Conservation (phyloP, 306 rosid genomes). For the Quercus suber region DNA sequence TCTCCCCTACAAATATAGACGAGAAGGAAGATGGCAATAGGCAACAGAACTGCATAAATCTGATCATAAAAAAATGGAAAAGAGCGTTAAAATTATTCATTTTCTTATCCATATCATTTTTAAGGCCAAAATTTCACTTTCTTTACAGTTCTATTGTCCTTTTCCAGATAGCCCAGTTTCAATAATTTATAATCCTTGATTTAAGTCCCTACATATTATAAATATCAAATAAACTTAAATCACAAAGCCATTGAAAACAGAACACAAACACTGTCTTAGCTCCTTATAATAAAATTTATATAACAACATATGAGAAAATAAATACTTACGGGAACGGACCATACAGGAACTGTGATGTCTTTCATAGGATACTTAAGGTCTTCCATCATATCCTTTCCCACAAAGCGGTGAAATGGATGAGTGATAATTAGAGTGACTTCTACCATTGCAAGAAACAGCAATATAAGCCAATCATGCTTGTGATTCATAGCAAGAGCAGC, state of each 20-base stretch:
- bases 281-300: too few species aligned
- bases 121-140: background rate
- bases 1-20: slow-evolving; percentile 67
- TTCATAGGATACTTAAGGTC: slow-evolving; percentile 85
- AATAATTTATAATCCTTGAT: background rate
- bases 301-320: background rate
- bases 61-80: slow-evolving; percentile 25
- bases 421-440: slow-evolving; percentile 43
- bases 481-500: slow-evolving; percentile 69
- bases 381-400: slow-evolving; percentile 87
- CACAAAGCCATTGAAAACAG: background rate
- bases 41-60: slow-evolving; percentile 82
- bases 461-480: slow-evolving; percentile 71
- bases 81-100: too few species aligned
- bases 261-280: too few species aligned
- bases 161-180: background rate
- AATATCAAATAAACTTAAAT: background rate
- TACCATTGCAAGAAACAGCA: slow-evolving; percentile 58
- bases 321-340: slow-evolving; percentile 87
- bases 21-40: slow-evolving; percentile 56
- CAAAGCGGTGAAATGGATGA: slow-evolving; percentile 84
- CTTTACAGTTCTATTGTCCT: too few species aligned
- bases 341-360: slow-evolving; percentile 75
- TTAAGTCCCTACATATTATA: background rate
- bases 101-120: background rate